Evolutionary conservation across 2,329 filamentous ascomycete species (phyloP), one percentile per base, ranked within the genome.

Genomic region (Scedosporium dehoogii): DNA sequence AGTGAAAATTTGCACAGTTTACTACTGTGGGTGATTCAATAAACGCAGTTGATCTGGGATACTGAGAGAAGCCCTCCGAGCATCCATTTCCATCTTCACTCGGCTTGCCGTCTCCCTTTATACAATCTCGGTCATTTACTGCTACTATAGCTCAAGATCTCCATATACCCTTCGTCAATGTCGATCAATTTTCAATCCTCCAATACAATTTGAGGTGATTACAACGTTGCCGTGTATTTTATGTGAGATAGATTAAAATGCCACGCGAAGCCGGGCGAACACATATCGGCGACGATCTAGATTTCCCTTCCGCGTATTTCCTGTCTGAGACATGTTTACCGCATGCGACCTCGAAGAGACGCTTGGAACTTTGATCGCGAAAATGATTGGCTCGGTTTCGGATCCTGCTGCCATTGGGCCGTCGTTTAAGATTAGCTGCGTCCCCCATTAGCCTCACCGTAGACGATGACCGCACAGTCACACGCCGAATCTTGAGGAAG

Each of bases 321-420:
- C 33, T 10, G 3, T 38, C 33, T 38, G 33, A 12, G 33, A 38
- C 33, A 33, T 9, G 33, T 38, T 38, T 1, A 3, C 4, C 2
- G 33, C 33, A 38, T 38, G 33, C 33, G 33, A 38, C 29, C 29
- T 9, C 9, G 33, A 2, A 9, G 9, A 12, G 33, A 3, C 5
- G n/a, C 44, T 48, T n/a, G 44, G 14, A 18, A 2, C n/a, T 57
- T 57, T 33, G 9, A 12, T 12, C 23, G 27, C 1, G 55, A 14
- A 9, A 12, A 33, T 57, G 55, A 57, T 57, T 57, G 55, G 55
- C n/a, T 57, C 55, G 55, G 55, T 57, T 38, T 57, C 55, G 55
- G 21, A 57, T 57, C 27, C 6, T 38, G 25, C 27, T 57, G 21
- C 55, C 27, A 57, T 57, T 57, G 55, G 55, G 12, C 6, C n/a